Base-by-base conservation (phyloP, 2,329 filamentous ascomycete species). In the Ascochyta viciae-villosae region DNA sequence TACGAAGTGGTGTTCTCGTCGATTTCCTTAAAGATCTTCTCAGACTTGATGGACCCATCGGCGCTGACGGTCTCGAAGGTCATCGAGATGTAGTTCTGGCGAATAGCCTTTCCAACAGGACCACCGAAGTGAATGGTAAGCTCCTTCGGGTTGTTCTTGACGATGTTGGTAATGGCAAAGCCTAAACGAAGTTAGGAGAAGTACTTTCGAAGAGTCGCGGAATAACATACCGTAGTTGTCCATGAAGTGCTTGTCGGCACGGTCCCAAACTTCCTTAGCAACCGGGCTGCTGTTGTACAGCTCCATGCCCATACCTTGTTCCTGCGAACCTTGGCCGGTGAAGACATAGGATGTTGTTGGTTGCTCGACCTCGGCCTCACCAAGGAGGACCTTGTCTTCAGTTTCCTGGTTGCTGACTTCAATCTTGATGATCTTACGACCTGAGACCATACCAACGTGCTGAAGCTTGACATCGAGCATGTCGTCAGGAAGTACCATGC, bases 241-340 rank as follows among this genome's bases (percentile, higher is more conserved):
- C 81, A 98, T 88, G 76, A 99, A 94, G 76, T 99, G 96, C 79
- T 91, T 96, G 80, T 99, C 95, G 46, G 95, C 96, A 60, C 74
- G 72, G 51, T 78, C 95, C 95, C 95, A 99, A 47, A 99, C 95
- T 69, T 96, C 94, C 81, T 92, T 93, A 60, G 95, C 96, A 19
- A 99, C 95, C 34, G 89, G 82, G 75, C 95, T 98, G 83, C 89
- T 96, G 71, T 85, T 89, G 76, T 99, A 99, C 47, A 99, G 84
- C 72, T 98, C 95, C 95, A 99, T 99, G 79, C 95, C 95, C 95
- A 99, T 99, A 60, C 95, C 95, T 77, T 99, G 95, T 78, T 99
- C 95, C 78, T 99, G 96, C 46, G 93, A 97, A 68, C 95, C 95
- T 78, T 99, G 95, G 52, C 95, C 95, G 62, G 96, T 99, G 79